A percentile compares a stretch with the other conserved stretches of the same genome.
Conservation (phyloP, 768 basidiomycete genomes). For the Hypholoma fasciculare region DNA sequence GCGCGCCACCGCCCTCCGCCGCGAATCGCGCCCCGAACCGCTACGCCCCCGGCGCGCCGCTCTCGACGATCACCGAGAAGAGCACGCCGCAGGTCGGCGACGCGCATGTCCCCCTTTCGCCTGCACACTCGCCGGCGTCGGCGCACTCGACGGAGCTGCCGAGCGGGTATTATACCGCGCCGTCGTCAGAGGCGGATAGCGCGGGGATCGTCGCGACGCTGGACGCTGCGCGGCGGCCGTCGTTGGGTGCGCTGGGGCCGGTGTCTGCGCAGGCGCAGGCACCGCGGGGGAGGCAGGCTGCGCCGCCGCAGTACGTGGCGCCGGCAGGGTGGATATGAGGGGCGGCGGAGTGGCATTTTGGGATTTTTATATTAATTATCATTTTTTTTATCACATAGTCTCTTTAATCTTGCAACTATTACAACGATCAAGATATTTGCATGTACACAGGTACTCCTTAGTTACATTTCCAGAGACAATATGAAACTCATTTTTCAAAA, state of each 20-base stretch:
- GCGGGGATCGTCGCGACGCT: not conserved
- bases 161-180: conserved; percentile 17
- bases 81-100: conserved; percentile 25
- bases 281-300: no score
- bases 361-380: no score
- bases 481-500: no score
- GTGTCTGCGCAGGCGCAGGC: not conserved
- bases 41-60: conserved; percentile 21
- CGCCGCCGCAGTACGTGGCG: no score
- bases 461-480: no score
- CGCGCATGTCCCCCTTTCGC: conserved; percentile 1
- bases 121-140: conserved; percentile 18
- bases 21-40: conserved; percentile 20
- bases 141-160: conserved; percentile 6
- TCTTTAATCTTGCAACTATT: no score
- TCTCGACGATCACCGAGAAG: conserved; percentile 31
- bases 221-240: not conserved
- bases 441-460: no score
- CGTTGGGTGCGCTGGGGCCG: not conserved
- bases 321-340: no score
- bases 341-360: no score
- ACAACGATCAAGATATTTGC: no score
- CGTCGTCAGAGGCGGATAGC: not conserved
- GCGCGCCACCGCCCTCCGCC: conserved; percentile 1
- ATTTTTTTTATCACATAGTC: no score